Percentiles rank a stretch among this genome's conserved stretches.
Conservation (phyloP, 768 basidiomycete genomes). For the Nevesoporus exiguus region DNA sequence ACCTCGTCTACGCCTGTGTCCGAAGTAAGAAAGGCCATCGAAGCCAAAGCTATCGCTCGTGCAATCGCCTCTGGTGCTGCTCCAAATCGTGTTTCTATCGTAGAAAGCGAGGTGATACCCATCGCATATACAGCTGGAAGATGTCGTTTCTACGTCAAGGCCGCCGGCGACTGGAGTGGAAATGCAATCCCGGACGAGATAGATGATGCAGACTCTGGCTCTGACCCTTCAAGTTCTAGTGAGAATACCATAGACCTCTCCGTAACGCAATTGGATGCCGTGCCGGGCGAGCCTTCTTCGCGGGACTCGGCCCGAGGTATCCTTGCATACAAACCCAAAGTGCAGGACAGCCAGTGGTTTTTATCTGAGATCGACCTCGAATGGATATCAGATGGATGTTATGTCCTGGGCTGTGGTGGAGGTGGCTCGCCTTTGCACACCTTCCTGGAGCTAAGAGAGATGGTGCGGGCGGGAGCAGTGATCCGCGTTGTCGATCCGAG, state of each 20-base stretch:
- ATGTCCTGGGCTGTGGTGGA: slow-evolving; percentile 60
- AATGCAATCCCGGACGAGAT: slow-evolving; percentile 19
- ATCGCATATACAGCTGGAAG: slow-evolving; percentile 33
- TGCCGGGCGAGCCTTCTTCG: slow-evolving; percentile 15
- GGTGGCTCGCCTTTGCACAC: slow-evolving; percentile 56
- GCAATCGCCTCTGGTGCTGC: slow-evolving; percentile 47
- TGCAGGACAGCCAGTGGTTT: slow-evolving; percentile 42
- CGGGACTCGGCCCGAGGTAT: slow-evolving; percentile 25
- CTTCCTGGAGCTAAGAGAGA: slow-evolving; percentile 49
- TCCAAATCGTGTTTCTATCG: slow-evolving; percentile 42
- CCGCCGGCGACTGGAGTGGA: slow-evolving; percentile 50
- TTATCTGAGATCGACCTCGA: slow-evolving; percentile 48
- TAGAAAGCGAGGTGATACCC: slow-evolving; percentile 55
- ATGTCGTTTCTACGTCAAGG: slow-evolving; percentile 52
- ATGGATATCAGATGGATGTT: slow-evolving; percentile 63
- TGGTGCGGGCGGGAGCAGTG: slow-evolving; percentile 46
- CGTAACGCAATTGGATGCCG: slow-evolving; percentile 1
- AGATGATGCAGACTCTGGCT: slow-evolving; percentile 11
- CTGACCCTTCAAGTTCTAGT: not conserved
- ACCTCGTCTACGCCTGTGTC: slow-evolving; percentile 32
- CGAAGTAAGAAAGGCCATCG: slow-evolving; percentile 34
- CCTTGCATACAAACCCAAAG: slow-evolving; percentile 35
- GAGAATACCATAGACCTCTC: slow-evolving; percentile 4
- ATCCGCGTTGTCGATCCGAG: slow-evolving; percentile 47
- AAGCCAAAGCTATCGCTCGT: slow-evolving; percentile 38